Conservation (phyloP, 2,329 filamentous ascomycete species). For the Trichoderma polysporum region DNA sequence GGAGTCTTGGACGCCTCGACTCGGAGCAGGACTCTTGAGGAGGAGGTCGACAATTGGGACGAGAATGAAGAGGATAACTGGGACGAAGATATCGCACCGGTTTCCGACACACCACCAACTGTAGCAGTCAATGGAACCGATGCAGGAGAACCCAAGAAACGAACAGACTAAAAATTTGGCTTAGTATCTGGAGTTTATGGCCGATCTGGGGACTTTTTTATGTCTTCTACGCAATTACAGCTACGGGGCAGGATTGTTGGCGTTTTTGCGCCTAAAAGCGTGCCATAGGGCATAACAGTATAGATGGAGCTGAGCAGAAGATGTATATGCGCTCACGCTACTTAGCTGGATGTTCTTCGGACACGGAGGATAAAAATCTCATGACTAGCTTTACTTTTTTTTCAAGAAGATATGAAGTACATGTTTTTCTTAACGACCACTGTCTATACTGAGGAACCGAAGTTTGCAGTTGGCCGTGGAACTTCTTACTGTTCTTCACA, state of each 20-base stretch:
- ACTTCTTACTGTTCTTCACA: too few relatives aligned
- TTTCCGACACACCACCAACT: constrained; percentile 20
- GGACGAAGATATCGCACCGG: constrained; percentile 51
- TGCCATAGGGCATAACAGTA: not conserved
- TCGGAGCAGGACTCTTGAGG: constrained; percentile 56
- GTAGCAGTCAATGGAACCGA: constrained; percentile 27
- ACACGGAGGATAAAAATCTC: not conserved
- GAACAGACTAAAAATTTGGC: constrained; percentile 31
- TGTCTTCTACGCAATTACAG: not conserved
- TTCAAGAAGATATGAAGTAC: not conserved
- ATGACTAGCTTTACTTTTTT: not conserved
- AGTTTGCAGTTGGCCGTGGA: too few relatives aligned
- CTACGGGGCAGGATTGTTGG: not conserved
- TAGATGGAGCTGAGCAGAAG: not conserved
- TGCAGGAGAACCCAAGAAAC: constrained; percentile 35
- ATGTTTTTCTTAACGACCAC: not conserved
- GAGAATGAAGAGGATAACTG: constrained; percentile 68
- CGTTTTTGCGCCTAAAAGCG: not conserved
- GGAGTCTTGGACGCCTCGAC: constrained; percentile 52
- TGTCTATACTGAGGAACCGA: too few relatives aligned
- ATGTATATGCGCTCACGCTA: not conserved
- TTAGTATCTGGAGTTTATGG: not conserved
- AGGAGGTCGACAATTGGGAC: constrained; percentile 92
- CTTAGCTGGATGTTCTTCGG: not conserved
- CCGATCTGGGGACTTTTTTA: not conserved